phyloP scores from a whole-genome alignment of 371 early-diverging fungal species.

The Mucor sp. region DNA sequence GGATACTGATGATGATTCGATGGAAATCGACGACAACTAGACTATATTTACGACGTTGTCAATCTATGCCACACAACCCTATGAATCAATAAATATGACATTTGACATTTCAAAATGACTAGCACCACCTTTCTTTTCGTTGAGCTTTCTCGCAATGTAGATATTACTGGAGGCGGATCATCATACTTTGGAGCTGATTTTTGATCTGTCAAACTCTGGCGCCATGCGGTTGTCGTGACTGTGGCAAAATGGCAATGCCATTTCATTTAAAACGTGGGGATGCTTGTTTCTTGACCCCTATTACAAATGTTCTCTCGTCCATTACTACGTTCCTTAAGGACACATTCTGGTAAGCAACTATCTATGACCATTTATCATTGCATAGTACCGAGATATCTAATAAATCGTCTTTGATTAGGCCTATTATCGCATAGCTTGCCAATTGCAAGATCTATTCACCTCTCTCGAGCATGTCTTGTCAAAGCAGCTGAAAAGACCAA shows the following conservation, averaged over 20 bases:
- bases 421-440: neutral
- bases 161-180: no score
- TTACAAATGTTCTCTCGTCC: constrained; percentile 14
- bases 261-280: neutral
- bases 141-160: no score
- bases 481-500: constrained; percentile 5
- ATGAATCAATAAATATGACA: neutral
- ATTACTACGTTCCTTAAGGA: constrained; percentile 3
- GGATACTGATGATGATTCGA: constrained; percentile 18
- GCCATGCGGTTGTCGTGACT: neutral
- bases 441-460: constrained; percentile 10
- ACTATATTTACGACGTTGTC: neutral
- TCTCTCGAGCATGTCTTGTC: neutral
- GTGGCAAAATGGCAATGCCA: neutral
- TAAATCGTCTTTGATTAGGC: neutral
- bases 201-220: neutral
- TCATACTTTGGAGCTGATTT: neutral
- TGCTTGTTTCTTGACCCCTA: neutral
- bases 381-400: neutral
- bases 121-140: no score
- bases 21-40: neutral
- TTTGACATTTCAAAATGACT: neutral
- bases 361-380: neutral
- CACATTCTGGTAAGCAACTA: constrained; percentile 7
- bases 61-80: neutral